Base-by-base conservation (phyloP, 2,329 filamentous ascomycete species). In the Truncatella angustata region DNA sequence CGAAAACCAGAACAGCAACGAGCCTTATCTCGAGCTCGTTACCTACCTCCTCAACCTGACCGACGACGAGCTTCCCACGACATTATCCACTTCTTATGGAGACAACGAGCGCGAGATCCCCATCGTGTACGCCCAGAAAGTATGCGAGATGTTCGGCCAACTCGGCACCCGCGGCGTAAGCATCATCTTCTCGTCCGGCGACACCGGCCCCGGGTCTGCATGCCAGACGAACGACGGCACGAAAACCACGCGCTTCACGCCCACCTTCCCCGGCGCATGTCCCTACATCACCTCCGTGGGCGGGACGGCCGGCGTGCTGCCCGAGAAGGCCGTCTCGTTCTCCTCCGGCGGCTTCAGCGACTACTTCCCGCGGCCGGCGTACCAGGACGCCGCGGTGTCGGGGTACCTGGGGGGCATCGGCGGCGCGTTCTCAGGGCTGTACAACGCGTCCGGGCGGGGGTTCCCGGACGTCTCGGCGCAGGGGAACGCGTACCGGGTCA, bases 81-180 rank as follows among this genome's bases (percentile, higher is more conserved):
- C 84, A 14, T 78, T 89, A 60, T 80, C 76, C 49, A 84, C 81
- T 11, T 87, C 83, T 0, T 89, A 89, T 63, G 85, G 83, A 44
- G 84, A 88, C 54, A 77, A 82, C 49, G 86, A 89, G 67, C 80
- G 87, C 34, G 86, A 79, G 1, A 60, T 89, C 0, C 85, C 86
- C 0, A 61, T 70, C 3, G 76, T 78, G 10, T 90, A 87, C 61
- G 81, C 82, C 16, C 71, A 73, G 44, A 76, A 78, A 47, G 82
- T 86, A 11, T 89, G 86, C 71, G 76, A 80, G 56, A 73, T 84
- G 56, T 84, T 87, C 59, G 82, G 79, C 39, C 78, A 86, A 59
- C 80, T 88, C 28, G 85, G 84, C n/a, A 79, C 82, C 2, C 81
- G 85, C 36, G 86, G 86, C n/a, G 78, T 86, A 4, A 64, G 60